Conservation (phyloP, 1,139 yeast species). For the Pichia norvegensis region DNA sequence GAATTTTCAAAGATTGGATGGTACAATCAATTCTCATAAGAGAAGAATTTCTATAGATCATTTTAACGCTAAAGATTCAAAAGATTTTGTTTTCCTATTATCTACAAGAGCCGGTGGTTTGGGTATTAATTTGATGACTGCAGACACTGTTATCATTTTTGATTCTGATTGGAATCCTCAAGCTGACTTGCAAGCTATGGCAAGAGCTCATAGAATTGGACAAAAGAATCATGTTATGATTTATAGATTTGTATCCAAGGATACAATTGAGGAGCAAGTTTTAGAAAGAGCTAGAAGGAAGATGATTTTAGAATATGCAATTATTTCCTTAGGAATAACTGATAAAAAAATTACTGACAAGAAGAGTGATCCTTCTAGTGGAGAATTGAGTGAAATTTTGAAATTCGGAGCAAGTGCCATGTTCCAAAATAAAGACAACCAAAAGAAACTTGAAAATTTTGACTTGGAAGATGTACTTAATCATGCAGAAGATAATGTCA, state of each 20-base stretch:
- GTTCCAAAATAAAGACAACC: constrained; percentile 83
- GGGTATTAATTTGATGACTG: constrained; percentile 97
- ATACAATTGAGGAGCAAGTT: constrained; percentile 95
- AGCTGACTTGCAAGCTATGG: constrained; percentile 99
- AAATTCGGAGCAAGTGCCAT: constrained; percentile 98
- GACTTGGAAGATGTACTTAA: constrained; percentile 92
- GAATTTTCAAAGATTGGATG: constrained; percentile 88
- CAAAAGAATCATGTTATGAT: constrained; percentile 97
- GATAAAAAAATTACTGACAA: constrained; percentile 50
- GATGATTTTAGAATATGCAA: constrained; percentile 97
- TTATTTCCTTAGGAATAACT: constrained; percentile 90
- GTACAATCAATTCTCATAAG: constrained; percentile 91
- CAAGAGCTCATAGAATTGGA: constrained; percentile 98
- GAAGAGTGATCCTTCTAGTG: constrained; percentile 67
- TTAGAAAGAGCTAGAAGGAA: constrained; percentile 93
- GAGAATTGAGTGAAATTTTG: constrained; percentile 84
- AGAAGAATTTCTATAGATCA: constrained; percentile 94
- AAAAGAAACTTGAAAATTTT: constrained; percentile 89
- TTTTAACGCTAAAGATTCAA: constrained; percentile 88
- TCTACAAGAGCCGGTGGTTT: constrained; percentile 98
- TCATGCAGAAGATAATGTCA: constrained; percentile 95
- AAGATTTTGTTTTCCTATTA: constrained; percentile 82
- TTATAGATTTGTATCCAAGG: constrained; percentile 91
- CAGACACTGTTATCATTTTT: constrained; percentile 94
- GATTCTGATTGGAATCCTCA: constrained; percentile 99